Conservation (phyloP, 768 basidiomycete species). For the Serendipita sp. region DNA sequence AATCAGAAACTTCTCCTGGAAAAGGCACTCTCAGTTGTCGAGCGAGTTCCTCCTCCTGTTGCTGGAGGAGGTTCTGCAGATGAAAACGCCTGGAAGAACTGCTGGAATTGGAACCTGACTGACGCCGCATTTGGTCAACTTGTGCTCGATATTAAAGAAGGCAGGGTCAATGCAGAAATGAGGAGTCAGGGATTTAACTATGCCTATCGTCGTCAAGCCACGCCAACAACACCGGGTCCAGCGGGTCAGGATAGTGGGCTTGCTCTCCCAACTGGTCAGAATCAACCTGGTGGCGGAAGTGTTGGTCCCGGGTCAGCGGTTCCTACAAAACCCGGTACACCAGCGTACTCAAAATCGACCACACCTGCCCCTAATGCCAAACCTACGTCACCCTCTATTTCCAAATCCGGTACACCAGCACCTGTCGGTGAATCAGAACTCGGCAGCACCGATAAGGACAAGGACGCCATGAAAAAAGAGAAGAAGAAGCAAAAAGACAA, state of each 20-base stretch:
- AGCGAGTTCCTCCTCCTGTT: conserved; percentile 51
- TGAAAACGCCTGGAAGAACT: conserved; percentile 95
- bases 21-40: conserved; percentile 75
- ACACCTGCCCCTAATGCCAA: conserved; percentile 17
- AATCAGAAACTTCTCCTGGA: conserved; percentile 75
- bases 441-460: conserved; percentile 27
- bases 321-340: conserved; percentile 20
- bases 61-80: conserved; percentile 43
- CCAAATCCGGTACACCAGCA: conserved; percentile 11
- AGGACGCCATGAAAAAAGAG: conserved; percentile 34
- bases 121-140: conserved; percentile 89
- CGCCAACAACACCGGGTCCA: conserved; percentile 25
- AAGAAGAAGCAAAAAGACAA: conserved; percentile 45
- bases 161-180: conserved; percentile 79
- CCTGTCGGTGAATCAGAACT: conserved; percentile 24
- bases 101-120: conserved; percentile 98
- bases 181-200: conserved; percentile 97
- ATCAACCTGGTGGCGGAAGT: conserved; percentile 19
- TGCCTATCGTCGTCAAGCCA: conserved; percentile 68
- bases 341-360: conserved; percentile 20
- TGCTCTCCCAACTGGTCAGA: conserved; percentile 14
- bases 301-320: conserved; percentile 13
- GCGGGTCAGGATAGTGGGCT: not conserved
- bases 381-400: conserved; percentile 23
- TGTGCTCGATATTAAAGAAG: conserved; percentile 79